Conservation (phyloP, 768 basidiomycete species). For the Rhodotorula sphaerocarpa region DNA sequence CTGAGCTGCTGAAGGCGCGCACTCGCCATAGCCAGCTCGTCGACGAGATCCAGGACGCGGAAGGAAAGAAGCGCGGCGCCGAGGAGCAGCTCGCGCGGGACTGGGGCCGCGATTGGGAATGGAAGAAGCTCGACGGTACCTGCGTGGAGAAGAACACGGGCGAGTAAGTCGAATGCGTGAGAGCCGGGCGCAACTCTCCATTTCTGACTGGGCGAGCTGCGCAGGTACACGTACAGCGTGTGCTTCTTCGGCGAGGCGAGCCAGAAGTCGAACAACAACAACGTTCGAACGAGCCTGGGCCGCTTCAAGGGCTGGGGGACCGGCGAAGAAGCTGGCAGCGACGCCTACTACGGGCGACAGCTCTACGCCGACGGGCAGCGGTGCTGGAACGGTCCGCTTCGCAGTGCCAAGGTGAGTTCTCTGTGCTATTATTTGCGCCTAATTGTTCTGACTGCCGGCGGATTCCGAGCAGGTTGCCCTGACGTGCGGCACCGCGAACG, state of each 20-base stretch:
- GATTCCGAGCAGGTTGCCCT: constrained; percentile 56
- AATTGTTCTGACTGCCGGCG: neutral
- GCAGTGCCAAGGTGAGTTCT: constrained; percentile 62
- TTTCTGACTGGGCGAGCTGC: too few relatives aligned
- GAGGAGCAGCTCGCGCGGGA: constrained; percentile 58
- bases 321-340: constrained; percentile 52
- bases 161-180: constrained; percentile 59
- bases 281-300: constrained; percentile 67
- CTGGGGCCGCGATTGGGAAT: constrained; percentile 59
- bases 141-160: constrained; percentile 77
- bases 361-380: constrained; percentile 72
- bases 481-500: constrained; percentile 77
- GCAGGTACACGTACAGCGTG: constrained; percentile 84
- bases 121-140: constrained; percentile 81
- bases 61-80: constrained; percentile 6
- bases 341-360: constrained; percentile 71
- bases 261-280: constrained; percentile 79
- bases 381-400: constrained; percentile 69
- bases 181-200: too few relatives aligned
- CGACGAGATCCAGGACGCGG: constrained; percentile 51
- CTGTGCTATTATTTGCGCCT: constrained; percentile 3
- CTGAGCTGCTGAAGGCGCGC: constrained; percentile 43
- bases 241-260: constrained; percentile 82
- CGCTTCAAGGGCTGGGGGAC: constrained; percentile 74
- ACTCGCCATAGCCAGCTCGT: constrained; percentile 53